Evolutionary conservation across 768 basidiomycete genomes (phyloP), one percentile per base, ranked within the genome.

Genomic region (Lactifluus pinguis): DNA sequence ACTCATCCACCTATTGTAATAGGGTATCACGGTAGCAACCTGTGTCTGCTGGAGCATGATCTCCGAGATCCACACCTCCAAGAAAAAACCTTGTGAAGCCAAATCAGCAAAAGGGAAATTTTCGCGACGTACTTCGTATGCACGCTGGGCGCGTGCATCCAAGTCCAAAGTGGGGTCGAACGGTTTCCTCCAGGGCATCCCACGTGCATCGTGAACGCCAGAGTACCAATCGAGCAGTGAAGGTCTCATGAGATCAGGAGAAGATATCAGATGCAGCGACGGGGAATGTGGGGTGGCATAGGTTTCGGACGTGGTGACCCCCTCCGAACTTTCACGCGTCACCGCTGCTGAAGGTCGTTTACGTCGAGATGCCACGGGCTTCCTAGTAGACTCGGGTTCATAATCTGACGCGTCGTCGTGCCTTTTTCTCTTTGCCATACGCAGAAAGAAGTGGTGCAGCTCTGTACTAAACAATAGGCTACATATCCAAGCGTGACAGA

Each of bases 11-110:
- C 80, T 80, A 55, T 82, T 85, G 72, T 91, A 98, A 73, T 97
- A 98, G 1, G 89, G 89, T 66, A 95, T 92, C n/a, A 95, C 93
- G 1, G 92, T 93, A 5, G 74, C 79, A 38, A 97, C 94, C 71
- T 95, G 93, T 0, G 95, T 98, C 73, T 98, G 95, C 72, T 98
- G 95, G 2, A 95, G 78, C 95, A 97, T 97, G 59, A 97, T 86
- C 74, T 98, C 92, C 14, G 86, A 90, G 25, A 93, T 79, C 89
- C 90, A 92, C 29, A 92, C 88, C 89, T 89, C 66, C 15, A 21
- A 52, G 36, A 21, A 60, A 44, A 32, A 36, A 3, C n/a, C n/a
- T 25, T 25, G 1, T 25, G 25, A 29, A 10, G 14, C 21, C 19
- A 51, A 34, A 21, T 29, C 9, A 9, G n/a, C 38, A 21, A 39